Conservation (phyloP, 108 stramenopile species). For the Epithemia pelagica region DNA sequence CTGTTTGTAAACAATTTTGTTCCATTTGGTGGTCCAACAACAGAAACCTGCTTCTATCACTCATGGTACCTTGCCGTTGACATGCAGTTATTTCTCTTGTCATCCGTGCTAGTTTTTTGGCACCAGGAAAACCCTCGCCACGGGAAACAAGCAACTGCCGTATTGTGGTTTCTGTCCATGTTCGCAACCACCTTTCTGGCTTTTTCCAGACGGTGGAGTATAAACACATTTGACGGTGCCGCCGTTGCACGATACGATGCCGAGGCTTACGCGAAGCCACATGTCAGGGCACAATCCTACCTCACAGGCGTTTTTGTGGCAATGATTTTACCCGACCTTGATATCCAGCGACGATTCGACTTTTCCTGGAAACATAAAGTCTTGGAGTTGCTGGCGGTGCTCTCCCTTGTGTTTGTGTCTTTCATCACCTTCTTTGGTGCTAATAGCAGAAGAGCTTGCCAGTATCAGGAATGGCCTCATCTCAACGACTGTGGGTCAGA, state of each 20-base stretch:
- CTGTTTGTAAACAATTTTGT: slow-evolving; percentile 56
- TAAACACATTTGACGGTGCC: slow-evolving; percentile 48
- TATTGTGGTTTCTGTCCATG: slow-evolving; percentile 14
- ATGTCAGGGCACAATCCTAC: slow-evolving; percentile 44
- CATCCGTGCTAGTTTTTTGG: slow-evolving; percentile 25
- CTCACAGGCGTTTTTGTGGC: slow-evolving; percentile 43
- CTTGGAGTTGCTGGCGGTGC: slow-evolving; percentile 14
- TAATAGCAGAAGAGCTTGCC: slow-evolving; percentile 37
- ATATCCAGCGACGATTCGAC: background rate
- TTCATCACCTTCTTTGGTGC: slow-evolving; percentile 41
- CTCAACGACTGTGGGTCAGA: slow-evolving; percentile 27
- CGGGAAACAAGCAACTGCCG: background rate
- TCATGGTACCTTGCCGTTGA: slow-evolving; percentile 64
- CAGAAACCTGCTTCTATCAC: slow-evolving; percentile 53
- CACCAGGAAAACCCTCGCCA: slow-evolving; percentile 10
- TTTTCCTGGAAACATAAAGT: slow-evolving; percentile 5
- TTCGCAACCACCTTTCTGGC: slow-evolving; percentile 20
- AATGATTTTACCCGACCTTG: slow-evolving; percentile 14
- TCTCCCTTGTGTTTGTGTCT: slow-evolving; percentile 16
- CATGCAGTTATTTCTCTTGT: slow-evolving; percentile 38
- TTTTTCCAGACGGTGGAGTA: slow-evolving; percentile 32
- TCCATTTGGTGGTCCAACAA: slow-evolving; percentile 32
- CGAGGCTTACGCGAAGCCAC: slow-evolving; percentile 50
- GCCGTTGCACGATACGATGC: slow-evolving; percentile 36
- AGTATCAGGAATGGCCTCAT: slow-evolving; percentile 33